Evolutionary conservation across 108 stramenopile species (phyloP), one percentile per base, ranked within the genome.

Genomic region (Chaetoceros tenuissimus): DNA sequence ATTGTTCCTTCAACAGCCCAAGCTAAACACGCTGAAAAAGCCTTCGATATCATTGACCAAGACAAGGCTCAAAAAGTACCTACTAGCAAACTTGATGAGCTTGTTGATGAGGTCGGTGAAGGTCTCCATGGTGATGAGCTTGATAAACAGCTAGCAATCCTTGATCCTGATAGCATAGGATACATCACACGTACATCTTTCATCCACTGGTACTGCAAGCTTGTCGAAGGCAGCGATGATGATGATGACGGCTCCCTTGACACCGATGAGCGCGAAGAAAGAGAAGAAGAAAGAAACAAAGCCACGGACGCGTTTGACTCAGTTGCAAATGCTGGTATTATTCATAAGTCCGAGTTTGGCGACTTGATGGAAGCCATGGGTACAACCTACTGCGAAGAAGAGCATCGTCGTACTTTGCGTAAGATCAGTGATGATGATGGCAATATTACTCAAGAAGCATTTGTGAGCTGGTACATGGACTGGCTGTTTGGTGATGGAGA

Each of bases 401-500:
- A 84, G 62, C 88, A 92, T 55, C 25, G 61, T 1, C 69, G 73
- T 22, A 77, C 80, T 0, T 60, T 86, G 46, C 68, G 73, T 60
- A 80, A 78, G 60, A 63, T 93, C 29, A 61, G 57, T 50, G 55
- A 24, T 20, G 24, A 51, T 1, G 60, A 67, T 52, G 51, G 66
- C 31, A 60, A 27, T 27, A 66, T 89, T 23, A 62, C 48, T 1
- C 55, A 57, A 22, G 70, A 76, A 24, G 80, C 65, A 7, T 95
- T 95, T 60, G 27, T 88, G 17, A 51, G 47, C 20, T 95, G 92
- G 92, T 95, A 95, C 60, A 62, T 82, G 20, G 79, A 82, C 18
- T 95, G 90, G 89, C 55, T 95, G 59, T 90, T 92, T 68, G 85
- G 83, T 19, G 85, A 73, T 40, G 94, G 79, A 28, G 77, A 87